These are phyloP conservation scores for Boletus coccyginus DNA, from an alignment of 768 basidiomycete genomes.

Conservation along the genomic window DNA sequence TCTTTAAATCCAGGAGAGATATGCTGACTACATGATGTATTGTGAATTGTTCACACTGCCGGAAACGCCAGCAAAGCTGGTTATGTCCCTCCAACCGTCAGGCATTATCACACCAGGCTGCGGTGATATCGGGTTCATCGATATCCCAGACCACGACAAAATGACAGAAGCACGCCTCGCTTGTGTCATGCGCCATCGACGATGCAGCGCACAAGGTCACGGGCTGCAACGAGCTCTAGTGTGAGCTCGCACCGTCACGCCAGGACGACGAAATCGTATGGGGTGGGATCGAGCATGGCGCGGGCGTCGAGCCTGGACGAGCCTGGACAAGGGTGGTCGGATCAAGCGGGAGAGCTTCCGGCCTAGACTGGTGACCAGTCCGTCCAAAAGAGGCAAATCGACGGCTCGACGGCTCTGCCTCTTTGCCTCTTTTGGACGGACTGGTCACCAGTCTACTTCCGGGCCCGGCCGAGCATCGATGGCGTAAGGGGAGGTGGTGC, in stretches of 20 bases:
- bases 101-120: conserved; percentile 58
- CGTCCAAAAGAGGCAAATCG: no score
- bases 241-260: conserved; percentile 9
- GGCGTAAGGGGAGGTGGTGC: conserved; percentile 16
- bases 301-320: conserved; percentile 36
- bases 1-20: no score
- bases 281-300: conserved; percentile 3
- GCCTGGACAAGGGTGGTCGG: conserved; percentile 45
- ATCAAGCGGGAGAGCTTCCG: conserved; percentile 78
- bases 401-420: no score
- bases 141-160: conserved; percentile 54
- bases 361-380: no score
- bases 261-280: conserved; percentile 14
- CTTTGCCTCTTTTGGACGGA: no score
- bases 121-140: conserved; percentile 47
- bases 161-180: conserved; percentile 44
- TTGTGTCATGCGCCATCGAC: conserved; percentile 37
- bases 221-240: conserved; percentile 14
- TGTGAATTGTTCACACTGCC: neutral
- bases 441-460: no score
- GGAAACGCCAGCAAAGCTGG: conserved; percentile 13
- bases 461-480: conserved; percentile 75
- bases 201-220: conserved; percentile 27
- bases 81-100: conserved; percentile 25
- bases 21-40: no score